These are phyloP conservation scores for Eremomyces bilateralis DNA, from an alignment of 495 filamentous ascomycete species.

Conservation along the genomic window DNA sequence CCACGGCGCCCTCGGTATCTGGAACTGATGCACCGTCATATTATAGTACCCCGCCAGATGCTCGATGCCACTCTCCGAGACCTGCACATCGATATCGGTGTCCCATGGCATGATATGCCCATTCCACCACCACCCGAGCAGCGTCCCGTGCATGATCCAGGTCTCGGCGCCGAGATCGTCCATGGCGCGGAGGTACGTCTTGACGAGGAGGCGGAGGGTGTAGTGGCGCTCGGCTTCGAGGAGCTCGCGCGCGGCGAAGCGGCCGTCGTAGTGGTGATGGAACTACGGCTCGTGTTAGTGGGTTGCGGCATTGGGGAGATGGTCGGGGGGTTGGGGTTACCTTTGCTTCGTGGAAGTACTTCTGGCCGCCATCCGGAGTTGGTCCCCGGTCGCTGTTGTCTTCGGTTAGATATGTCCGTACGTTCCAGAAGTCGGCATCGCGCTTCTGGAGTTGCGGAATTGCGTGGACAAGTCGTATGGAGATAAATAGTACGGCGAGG, in stretches of 20 bases:
- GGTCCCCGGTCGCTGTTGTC: no score
- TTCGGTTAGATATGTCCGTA: no score
- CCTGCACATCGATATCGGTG: conserved; percentile 37
- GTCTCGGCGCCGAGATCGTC: conserved; percentile 32
- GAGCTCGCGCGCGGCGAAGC: conserved; percentile 12
- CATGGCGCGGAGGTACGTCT: conserved; percentile 35
- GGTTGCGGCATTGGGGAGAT: no score
- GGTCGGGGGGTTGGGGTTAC: no score
- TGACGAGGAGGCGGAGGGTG: conserved; percentile 28
- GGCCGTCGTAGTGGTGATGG: conserved; percentile 19
- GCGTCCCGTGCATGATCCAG: conserved; percentile 41
- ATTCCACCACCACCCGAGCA: conserved; percentile 45
- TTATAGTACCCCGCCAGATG: conserved; percentile 38
- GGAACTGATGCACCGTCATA: conserved; percentile 35
- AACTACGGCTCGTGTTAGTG: no score
- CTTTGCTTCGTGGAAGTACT: no score
- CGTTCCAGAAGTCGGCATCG: no score
- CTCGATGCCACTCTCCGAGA: conserved; percentile 31
- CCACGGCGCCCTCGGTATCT: conserved; percentile 17
- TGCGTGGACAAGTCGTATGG: no score
- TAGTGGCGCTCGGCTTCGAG: conserved; percentile 10
- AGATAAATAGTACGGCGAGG: no score
- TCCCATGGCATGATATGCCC: conserved; percentile 43
- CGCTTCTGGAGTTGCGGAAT: no score
- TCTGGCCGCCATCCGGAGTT: no score